Evolutionary conservation across 202 grass and related monocot species (phyloP), one percentile per base, ranked within the genome.

Genomic region (Carex arenaria): DNA sequence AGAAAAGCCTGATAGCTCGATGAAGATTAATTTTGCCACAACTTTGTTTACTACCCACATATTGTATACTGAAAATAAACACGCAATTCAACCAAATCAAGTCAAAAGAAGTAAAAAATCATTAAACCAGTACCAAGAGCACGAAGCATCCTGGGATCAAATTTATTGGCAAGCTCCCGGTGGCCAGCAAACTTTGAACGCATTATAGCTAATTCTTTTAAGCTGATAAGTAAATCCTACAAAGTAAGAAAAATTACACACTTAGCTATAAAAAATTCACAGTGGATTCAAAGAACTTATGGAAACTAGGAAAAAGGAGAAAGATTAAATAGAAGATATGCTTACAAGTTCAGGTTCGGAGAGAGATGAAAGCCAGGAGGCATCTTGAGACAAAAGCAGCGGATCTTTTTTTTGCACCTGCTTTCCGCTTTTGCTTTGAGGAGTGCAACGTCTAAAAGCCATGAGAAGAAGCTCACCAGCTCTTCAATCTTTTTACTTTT

Each of bases 201-300:
- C 42, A 64, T 82, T 17, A 49, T n/a, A 55, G 14, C 68, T 64
- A 87, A 79, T 60, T 78, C 66, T 82, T 83, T 87, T 63, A 87
- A 77, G 57, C 79, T 76, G 17, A 82, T 47, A 7, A 87, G 79
- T 32, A 87, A 67, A 55, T 87, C 85, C 85, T 87, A 53, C 67
- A 64, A 66, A 87, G 6, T 38, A 77, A 87, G 0, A 82, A 5
- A 68, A 57, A 32, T 20, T 4, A 55, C 17, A 42, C 19, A 32
- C n/a, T 34, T 67, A 3, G 5, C 3, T 5, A 67, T 19, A 31
- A 19, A 5, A 81, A 81, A 42, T 30, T 80, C 13, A 53, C 4
- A 38, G 32, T 61, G 59, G 32, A 57, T 60, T 28, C 23, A 57
- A 79, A 57, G 26, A 62, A 64, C 10, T 53, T 53, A 78, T 28